Conservation (phyloP, 768 basidiomycete genomes). For the Phylloporus sp. region DNA sequence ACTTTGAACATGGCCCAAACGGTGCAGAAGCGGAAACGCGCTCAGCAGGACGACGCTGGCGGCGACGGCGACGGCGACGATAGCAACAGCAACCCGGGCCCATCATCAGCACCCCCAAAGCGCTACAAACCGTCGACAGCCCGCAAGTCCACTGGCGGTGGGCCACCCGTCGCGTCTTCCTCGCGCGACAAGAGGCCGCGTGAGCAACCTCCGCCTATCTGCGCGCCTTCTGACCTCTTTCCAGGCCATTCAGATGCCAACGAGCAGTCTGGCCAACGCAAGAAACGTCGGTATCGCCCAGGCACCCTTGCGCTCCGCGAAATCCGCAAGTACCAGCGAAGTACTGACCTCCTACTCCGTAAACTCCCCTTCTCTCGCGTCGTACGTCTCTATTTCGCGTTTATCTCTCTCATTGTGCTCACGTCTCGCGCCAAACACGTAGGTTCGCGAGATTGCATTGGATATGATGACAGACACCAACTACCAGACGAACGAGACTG, state of each 20-base stretch:
- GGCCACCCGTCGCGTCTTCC: slow-evolving; percentile 27
- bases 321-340: slow-evolving; percentile 92
- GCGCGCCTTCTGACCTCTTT: slow-evolving; percentile 9
- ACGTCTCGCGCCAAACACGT: background rate
- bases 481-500: slow-evolving; percentile 50
- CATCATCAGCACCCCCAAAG: slow-evolving; percentile 36
- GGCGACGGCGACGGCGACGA: slow-evolving; percentile 31
- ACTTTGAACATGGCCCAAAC: slow-evolving; percentile 73
- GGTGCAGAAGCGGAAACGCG: slow-evolving; percentile 48
- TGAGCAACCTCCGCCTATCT: slow-evolving; percentile 16
- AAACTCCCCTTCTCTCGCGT: slow-evolving; percentile 92
- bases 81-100: too few species aligned
- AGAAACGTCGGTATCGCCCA: slow-evolving; percentile 76
- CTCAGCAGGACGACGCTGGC: slow-evolving; percentile 32
- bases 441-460: slow-evolving; percentile 94
- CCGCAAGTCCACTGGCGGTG: slow-evolving; percentile 80
- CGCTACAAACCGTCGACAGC: slow-evolving; percentile 60
- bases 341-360: slow-evolving; percentile 81
- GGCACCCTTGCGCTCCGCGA: slow-evolving; percentile 89
- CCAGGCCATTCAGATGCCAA: slow-evolving; percentile 23
- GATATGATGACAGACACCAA: slow-evolving; percentile 83
- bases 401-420: background rate
- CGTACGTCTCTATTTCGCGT: slow-evolving; percentile 45
- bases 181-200: slow-evolving; percentile 24
- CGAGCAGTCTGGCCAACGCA: slow-evolving; percentile 29